A percentile compares a stretch with the other conserved stretches of the same genome.
phyloP scores from a whole-genome alignment of 2,329 filamentous ascomycete species.

The Xylariaceae sp. region DNA sequence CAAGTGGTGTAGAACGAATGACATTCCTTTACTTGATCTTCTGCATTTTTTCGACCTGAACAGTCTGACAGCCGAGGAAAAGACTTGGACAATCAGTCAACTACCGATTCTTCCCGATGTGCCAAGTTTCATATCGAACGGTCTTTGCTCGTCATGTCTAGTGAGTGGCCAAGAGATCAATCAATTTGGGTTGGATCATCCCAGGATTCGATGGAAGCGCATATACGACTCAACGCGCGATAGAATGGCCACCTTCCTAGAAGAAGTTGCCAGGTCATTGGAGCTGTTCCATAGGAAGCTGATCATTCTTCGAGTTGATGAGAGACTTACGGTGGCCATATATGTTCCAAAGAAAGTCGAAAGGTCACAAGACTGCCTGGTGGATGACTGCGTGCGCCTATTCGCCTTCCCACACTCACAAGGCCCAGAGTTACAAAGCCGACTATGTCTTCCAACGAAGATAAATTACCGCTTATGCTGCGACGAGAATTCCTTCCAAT shows the following conservation, averaged over 20 bases:
- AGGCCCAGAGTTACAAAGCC: conserved; percentile 6
- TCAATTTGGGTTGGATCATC: conserved; percentile 2
- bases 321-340: conserved; percentile 11
- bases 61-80: conserved; percentile 4
- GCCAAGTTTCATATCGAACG: conserved; percentile 7
- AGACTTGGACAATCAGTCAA: conserved; percentile 8
- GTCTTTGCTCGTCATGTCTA: conserved; percentile 7
- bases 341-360: conserved; percentile 11
- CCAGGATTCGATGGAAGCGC: conserved; percentile 7
- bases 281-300: conserved; percentile 10
- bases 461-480: conserved; percentile 8
- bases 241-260: conserved; percentile 10
- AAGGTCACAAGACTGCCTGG: conserved; percentile 8
- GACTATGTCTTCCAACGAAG: conserved; percentile 11
- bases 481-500: conserved; percentile 8
- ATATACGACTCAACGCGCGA: conserved; percentile 7
- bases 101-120: background rate
- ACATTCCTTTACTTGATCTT: conserved; percentile 2
- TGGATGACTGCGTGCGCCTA: conserved; percentile 6
- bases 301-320: conserved; percentile 9
- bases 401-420: conserved; percentile 12
- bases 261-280: conserved; percentile 1
- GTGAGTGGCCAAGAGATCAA: conserved; percentile 3
- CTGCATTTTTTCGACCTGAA: conserved; percentile 11
- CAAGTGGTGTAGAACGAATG: conserved; percentile 9